Evolutionary conservation across 2,329 filamentous ascomycete species (phyloP), one percentile per base, ranked within the genome.

Genomic region (Curvularia hawaiiensis): DNA sequence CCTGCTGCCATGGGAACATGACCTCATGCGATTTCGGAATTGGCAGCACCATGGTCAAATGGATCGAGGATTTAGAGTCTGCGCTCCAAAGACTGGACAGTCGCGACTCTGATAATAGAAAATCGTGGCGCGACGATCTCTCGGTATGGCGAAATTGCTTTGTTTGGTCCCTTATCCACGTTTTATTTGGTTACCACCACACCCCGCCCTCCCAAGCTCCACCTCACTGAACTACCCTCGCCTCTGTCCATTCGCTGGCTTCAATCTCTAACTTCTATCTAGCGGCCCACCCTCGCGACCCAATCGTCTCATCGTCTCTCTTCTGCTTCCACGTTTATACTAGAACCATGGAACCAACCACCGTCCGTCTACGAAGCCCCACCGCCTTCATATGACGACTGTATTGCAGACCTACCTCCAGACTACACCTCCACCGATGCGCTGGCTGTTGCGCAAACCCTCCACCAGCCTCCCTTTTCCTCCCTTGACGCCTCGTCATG

Each of bases 321-420:
- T 12, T 49, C 63, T 28, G 57, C 63, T 35, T 61, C 62, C 52
- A 51, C 43, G 22, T 63, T 65, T 4, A 64, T 67, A n/a, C 60
- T 64, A 60, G 58, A 68, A 11, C 66, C 71, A 52, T 74, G 67
- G 68, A 62, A 64, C 45, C 63, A 65, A 41, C 35, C 66, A 11
- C 62, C 63, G 12, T 59, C 52, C 20, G 61, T 50, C 52, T 52
- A 70, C 61, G 64, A 49, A 48, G 22, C 49, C 24, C 68, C 74
- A 41, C 78, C 79, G 22, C 79, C 79, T 12, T 72, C 75, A 16
- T 81, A 81, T 68, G 70, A 79, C 58, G 78, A 82, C 44, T 77
- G 71, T 47, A 40, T 78, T 41, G 63, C 70, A 58, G 79, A 83
- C 60, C 51, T 72, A 26, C 79, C 79, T 38, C 79, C 79, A 30